Conservation (phyloP, 108 stramenopile genomes). For the Cyclotella choctawhatcheeana region DNA sequence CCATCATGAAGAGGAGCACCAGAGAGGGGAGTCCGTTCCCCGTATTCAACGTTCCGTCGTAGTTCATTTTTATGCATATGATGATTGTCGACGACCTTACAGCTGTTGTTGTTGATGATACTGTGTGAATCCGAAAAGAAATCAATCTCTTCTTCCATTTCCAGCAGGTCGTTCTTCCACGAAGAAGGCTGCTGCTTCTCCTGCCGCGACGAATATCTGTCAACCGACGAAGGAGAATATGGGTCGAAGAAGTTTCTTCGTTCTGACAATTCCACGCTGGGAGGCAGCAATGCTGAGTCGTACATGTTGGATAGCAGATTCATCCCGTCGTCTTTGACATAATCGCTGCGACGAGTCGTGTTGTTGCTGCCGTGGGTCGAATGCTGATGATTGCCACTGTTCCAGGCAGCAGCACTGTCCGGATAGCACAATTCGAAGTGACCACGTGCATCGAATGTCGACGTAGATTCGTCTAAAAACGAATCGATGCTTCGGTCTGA, state of each 20-base stretch:
- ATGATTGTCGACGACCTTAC: not conserved
- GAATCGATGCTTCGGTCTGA: too few relatives aligned
- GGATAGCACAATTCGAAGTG: not conserved
- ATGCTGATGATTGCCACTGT: too few relatives aligned
- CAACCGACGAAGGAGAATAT: constrained; percentile 20
- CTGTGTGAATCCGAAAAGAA: constrained; percentile 1
- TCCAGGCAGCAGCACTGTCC: not conserved
- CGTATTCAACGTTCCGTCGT: not conserved
- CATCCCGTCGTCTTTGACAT: not conserved
- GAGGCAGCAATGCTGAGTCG: constrained; percentile 27
- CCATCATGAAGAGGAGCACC: too few relatives aligned
- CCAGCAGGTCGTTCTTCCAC: not conserved
- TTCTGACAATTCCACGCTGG: constrained; percentile 18
- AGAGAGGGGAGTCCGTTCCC: constrained; percentile 6
- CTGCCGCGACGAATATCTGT: not conserved
- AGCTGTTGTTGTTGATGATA: not conserved
- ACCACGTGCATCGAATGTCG: not conserved
- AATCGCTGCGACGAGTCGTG: not conserved
- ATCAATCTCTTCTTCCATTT: constrained; percentile 42
- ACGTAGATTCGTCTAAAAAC: not conserved
- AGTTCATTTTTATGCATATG: not conserved
- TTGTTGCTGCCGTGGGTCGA: not conserved
- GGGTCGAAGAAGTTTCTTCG: constrained; percentile 30
- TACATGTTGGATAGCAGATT: constrained; percentile 4
- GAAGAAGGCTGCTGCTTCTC: not conserved